Evolutionary conservation across 2,329 filamentous ascomycete genomes (phyloP).

Genomic region (Aaosphaeria arxii): DNA sequence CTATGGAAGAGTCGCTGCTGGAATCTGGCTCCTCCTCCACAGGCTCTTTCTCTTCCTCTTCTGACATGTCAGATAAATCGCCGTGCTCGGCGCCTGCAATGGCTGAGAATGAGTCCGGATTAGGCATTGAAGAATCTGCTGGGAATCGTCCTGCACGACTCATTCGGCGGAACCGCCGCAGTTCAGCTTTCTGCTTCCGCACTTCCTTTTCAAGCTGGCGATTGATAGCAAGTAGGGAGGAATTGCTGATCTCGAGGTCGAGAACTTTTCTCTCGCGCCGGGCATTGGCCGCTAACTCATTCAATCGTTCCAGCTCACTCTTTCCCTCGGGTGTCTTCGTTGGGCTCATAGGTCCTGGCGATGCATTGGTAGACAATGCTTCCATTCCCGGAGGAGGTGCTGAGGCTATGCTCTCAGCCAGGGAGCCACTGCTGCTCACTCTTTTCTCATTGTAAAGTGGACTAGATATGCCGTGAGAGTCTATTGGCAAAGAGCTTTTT

Average conservation of each 20-base stretch:
- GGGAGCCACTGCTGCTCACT: slow-evolving; percentile 20
- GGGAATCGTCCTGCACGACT: slow-evolving; percentile 77
- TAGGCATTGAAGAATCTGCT: slow-evolving; percentile 49
- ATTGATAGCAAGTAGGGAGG: slow-evolving; percentile 92
- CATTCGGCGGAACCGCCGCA: slow-evolving; percentile 81
- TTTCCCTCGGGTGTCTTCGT: slow-evolving; percentile 51
- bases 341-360: slow-evolving; percentile 51
- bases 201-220: slow-evolving; percentile 87
- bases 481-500: slow-evolving; percentile 24
- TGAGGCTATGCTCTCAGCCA: slow-evolving; percentile 23
- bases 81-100: slow-evolving; percentile 32
- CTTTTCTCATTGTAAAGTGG: slow-evolving; percentile 34
- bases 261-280: slow-evolving; percentile 91
- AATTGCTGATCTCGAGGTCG: slow-evolving; percentile 95
- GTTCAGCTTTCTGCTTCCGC: slow-evolving; percentile 83
- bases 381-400: slow-evolving; percentile 20
- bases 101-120: slow-evolving; percentile 40
- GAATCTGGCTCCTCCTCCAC: slow-evolving; percentile 42
- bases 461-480: slow-evolving; percentile 17
- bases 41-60: slow-evolving; percentile 34
- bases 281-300: slow-evolving; percentile 81
- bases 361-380: slow-evolving; percentile 20
- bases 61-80: slow-evolving; percentile 36
- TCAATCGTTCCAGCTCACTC: slow-evolving; percentile 57
- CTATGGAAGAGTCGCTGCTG: slow-evolving; percentile 49